Base-by-base conservation (phyloP, 768 basidiomycete species). In the Tylopilus rubrobrunneus region DNA sequence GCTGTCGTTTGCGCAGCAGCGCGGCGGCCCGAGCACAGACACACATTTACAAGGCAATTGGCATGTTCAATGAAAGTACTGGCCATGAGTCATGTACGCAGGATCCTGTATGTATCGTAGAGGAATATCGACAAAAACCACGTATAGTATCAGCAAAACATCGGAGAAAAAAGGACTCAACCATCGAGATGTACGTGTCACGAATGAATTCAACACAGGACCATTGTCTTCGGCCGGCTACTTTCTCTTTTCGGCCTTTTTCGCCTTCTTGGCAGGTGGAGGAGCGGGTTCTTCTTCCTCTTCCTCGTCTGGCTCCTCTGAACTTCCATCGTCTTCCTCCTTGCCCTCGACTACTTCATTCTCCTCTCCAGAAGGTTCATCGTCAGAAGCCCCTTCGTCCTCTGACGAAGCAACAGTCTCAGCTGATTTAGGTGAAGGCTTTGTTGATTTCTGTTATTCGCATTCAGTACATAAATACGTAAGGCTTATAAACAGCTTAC, bases 181-280 rank as follows among this genome's bases (percentile, higher is more conserved):
- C 48, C 50, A 59, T 54, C 45, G 55, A 43, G 36, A 44, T 19
- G 42, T 12, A 28, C 25, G 36, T 55, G 45, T 54, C 51, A 48
- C 25, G 48, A 55, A 52, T 7, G 28, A 43, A 66, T 45, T 12
- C n/a, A 46, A 40, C 48, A 61, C 33, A 45, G 11, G 28, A 56
- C 53, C 47, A 21, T 52, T 29, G 4, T 50, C 23, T 53, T 46
- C 33, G 15, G n/a, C 28, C 28, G 31, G 53, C 51, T 59, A 69
- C 59, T 66, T 64, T 42, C 34, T 67, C 55, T 59, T 66, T 10
- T 62, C 65, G 34, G 56, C 58, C 55, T 60, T 71, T 59, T 61
- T 70, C 56, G 51, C 55, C 55, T 60, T 69, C 48, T 68, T 72
- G 41, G 65, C 62, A 36, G 59, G 59, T 25, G 69, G 71, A 37